A percentile compares a stretch with the other conserved stretches of the same genome.
These are phyloP conservation scores for Solioccasus polychromus DNA, from an alignment of 768 basidiomycete species.

Conservation along the genomic window DNA sequence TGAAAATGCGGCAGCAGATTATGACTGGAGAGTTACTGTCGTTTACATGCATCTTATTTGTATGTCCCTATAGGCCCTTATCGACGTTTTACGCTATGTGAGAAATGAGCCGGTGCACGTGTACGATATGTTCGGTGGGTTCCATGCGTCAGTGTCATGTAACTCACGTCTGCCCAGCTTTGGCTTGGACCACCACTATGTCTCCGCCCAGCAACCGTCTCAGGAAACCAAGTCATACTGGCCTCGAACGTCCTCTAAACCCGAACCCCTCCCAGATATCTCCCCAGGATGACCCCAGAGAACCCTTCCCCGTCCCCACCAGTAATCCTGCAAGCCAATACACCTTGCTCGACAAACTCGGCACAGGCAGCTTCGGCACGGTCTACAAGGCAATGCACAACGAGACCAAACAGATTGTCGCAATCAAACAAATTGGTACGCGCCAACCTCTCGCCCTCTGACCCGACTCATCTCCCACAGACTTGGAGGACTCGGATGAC, in stretches of 20 bases:
- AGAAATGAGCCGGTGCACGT: conserved; percentile 1
- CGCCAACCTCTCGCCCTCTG: conserved; percentile 3
- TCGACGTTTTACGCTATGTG: conserved; percentile 32
- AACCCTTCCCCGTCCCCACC: conserved; percentile 68
- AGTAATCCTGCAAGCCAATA: conserved; percentile 89
- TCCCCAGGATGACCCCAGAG: conserved; percentile 47
- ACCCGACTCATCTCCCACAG: conserved; percentile 38
- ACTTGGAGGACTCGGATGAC: conserved; percentile 97
- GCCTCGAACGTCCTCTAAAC: conserved; percentile 36
- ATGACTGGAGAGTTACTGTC: conserved; percentile 20
- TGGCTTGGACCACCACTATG: conserved; percentile 40
- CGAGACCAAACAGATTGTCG: conserved; percentile 91
- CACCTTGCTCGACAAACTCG: conserved; percentile 92
- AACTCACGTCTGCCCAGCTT: conserved; percentile 7
- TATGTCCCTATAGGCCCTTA: conserved; percentile 40
- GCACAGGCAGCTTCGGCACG: conserved; percentile 93
- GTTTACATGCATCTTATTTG: conserved; percentile 33
- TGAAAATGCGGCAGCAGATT: conserved; percentile 36
- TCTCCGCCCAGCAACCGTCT: conserved; percentile 36
- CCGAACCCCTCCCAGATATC: conserved; percentile 38
- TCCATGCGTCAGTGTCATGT: conserved; percentile 17
- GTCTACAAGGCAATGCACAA: conserved; percentile 98
- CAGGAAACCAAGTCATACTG: conserved; percentile 37
- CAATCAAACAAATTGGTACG: conserved; percentile 96
- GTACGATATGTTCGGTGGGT: conserved; percentile 13